Evolutionary conservation across 352 stramenopile species (phyloP), one percentile per base, ranked within the genome.

Genomic region (Phytophthora citricola): DNA sequence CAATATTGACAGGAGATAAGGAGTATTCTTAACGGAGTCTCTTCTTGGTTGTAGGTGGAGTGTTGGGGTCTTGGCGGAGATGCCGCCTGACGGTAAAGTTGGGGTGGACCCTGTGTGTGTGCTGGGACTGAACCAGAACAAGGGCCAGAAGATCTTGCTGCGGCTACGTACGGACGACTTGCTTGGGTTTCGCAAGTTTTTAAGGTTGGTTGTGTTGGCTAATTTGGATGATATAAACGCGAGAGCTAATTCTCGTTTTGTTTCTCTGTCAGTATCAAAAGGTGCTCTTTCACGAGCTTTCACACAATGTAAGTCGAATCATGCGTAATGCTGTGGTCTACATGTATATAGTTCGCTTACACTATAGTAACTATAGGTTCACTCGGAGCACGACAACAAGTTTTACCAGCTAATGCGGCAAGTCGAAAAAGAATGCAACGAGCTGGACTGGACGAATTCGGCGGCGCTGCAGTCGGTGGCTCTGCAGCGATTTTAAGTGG

Each of bases 51-150:
- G 24, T 62, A 92, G 83, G 53, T 98, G 91, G 92, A 93, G 65
- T 14, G 93, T 98, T 5, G 89, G 91, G 0, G 73, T 71, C 0
- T 78, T 98, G 7, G 88, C 81, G 2, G 92, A 98, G 66, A 94
- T 98, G 84, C 89, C 90, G 24, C 92, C 93, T 0, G 91, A 97
- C 60, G 92, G 92, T 8, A 96, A 97, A 71, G 93, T 98, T 15
- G 86, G 91, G 20, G 82, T 96, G 24, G 85, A 93, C 55, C 85
- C 87, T 0, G 90, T 97, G 2, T 96, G 87, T 17, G 85, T 95
- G 5, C 84, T 98, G n/a, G 96, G 95, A 4, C 69, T 98, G 43
- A 98, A 98, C 69, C 75, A 97, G 54, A 98, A 98, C 81, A 96
- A 98, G 53, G 95, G 95, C 0, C 87, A 98, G 70, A 94, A 96